These are phyloP conservation scores for Talaromyces sp. DNA, from an alignment of 2,329 filamentous ascomycete genomes.

Conservation along the genomic window DNA sequence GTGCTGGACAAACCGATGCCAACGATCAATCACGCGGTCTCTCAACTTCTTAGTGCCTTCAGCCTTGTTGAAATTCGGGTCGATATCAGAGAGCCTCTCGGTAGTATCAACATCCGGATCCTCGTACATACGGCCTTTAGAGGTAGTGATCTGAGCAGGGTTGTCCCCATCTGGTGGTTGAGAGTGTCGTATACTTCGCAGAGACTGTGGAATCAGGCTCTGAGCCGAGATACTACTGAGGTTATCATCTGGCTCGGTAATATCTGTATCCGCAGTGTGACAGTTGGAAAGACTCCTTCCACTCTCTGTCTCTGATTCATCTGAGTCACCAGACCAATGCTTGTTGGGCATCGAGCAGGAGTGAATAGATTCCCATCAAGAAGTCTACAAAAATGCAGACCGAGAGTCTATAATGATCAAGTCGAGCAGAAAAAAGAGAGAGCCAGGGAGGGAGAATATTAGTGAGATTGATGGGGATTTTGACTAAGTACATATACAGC, in stretches of 20 bases:
- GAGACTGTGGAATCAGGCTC: background rate
- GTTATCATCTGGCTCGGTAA: background rate
- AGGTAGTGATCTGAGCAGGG: background rate
- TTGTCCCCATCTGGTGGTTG: background rate
- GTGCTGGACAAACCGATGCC: conserved; percentile 18
- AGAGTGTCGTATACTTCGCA: background rate
- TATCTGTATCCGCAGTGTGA: background rate
- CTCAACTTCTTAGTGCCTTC: conserved; percentile 22
- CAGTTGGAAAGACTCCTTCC: background rate
- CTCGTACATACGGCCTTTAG: background rate
- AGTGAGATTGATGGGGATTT: background rate
- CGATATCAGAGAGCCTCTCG: conserved; percentile 23
- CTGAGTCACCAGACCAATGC: background rate
- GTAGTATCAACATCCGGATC: conserved; percentile 23
- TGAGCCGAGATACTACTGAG: background rate
- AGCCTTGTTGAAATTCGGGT: conserved; percentile 22
- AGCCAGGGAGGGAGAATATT: background rate
- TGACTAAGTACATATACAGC: background rate
- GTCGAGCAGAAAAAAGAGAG: background rate
- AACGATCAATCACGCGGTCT: conserved; percentile 19
- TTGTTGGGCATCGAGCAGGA: background rate
- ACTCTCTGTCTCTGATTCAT: background rate
- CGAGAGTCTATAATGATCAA: background rate
- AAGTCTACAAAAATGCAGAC: background rate
- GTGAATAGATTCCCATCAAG: background rate